Percentiles rank a stretch among this genome's conserved stretches.
phyloP scores from a whole-genome alignment of 2,329 filamentous ascomycete species.

The Cordyceps pruinosa region DNA sequence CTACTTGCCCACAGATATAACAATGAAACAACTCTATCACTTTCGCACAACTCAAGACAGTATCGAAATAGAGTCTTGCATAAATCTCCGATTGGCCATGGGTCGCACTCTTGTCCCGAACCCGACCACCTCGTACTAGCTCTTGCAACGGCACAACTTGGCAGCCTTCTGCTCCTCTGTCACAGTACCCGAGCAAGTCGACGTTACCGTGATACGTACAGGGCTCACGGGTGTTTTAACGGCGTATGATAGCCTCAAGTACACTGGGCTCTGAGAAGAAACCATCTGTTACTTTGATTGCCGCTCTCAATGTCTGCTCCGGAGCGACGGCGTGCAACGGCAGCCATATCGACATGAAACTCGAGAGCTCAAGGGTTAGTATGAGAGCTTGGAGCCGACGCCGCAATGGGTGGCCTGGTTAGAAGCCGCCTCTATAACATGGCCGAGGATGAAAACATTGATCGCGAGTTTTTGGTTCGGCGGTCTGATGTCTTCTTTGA shows the following conservation, averaged over 20 bases:
- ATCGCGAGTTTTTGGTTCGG: conserved; percentile 38
- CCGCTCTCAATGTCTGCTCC: conserved; percentile 29
- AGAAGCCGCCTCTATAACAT: conserved; percentile 25
- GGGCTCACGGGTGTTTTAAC: conserved; percentile 39
- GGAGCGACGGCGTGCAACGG: conserved; percentile 33
- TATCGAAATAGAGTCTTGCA: background rate
- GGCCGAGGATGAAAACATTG: conserved; percentile 31
- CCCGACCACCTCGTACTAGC: conserved; percentile 35
- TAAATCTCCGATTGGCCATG: background rate
- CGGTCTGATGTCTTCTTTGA: conserved; percentile 33
- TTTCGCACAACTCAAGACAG: too few species aligned
- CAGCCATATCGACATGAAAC: conserved; percentile 18
- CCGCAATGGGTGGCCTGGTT: conserved; percentile 20
- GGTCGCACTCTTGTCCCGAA: conserved; percentile 19
- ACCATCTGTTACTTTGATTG: conserved; percentile 25
- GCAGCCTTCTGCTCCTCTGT: conserved; percentile 34
- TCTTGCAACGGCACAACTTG: conserved; percentile 29
- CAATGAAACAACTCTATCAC: too few species aligned
- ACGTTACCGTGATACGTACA: conserved; percentile 41
- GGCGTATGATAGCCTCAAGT: conserved; percentile 33
- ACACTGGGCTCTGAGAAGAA: conserved; percentile 5
- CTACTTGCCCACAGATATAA: too few species aligned
- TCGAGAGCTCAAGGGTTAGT: background rate
- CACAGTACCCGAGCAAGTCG: conserved; percentile 30
- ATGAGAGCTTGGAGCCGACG: conserved; percentile 15